Evolutionary conservation across 257 asterid genomes (phyloP), one percentile per base, ranked within the genome.

Genomic region (Nicotiana tomentosiformis): DNA sequence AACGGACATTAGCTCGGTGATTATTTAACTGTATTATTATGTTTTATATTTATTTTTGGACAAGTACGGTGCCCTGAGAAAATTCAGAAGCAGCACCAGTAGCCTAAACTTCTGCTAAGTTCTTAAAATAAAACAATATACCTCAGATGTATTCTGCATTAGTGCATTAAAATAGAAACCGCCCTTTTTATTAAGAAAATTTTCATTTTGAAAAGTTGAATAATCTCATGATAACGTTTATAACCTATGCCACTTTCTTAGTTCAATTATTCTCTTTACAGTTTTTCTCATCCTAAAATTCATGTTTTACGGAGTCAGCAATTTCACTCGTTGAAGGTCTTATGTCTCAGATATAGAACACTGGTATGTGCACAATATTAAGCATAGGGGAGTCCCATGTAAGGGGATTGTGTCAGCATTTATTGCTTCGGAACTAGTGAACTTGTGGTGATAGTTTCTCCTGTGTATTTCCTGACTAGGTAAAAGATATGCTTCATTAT

Each of bases 351-450:
- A 39, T 39, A 69, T 69, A 39, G 17, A 39, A 69, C 77, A 69
- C 77, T 69, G 77, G 77, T 39, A 29, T 69, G 57, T 69, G 57
- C 77, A 39, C 77, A 69, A 69, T 69, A 37, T 29, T 69, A 69
- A 55, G 18, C 57, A 39, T 39, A 69, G 33, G 77, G n/a, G 77
- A 68, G 77, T 11, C 55, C 77, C 46, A 66, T 66, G 76, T 67
- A 32, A 33, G 76, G 76, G 76, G 9, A 67, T 33, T 26, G 2
- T 37, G 26, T n/a, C 76, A 32, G 20, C 77, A 26, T 39, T 69
- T 69, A n/a, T 18, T n/a, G n/a, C 57, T 69, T 69, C 20, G 46
- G 29, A 20, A n/a, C 33, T 69, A 7, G n/a, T 69, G 77, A 69
- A 39, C 9, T n/a, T 69, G 9, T 69, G 78, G 33, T 46, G 11